These are phyloP conservation scores for Irpex lacteus DNA, from an alignment of 1,284 basidiomycete species.

Conservation along the genomic window DNA sequence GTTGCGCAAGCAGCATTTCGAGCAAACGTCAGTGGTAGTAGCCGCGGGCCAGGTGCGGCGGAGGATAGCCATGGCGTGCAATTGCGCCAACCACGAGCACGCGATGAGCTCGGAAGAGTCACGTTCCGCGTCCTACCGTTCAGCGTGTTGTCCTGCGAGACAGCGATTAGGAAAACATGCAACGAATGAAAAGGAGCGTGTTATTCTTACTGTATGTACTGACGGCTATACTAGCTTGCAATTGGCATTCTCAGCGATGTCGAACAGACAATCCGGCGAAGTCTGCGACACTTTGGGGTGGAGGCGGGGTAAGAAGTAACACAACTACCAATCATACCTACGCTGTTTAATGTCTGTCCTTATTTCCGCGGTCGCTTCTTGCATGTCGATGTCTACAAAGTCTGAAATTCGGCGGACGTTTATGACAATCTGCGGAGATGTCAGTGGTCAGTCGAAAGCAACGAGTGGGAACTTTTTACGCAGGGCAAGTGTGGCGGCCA, in stretches of 20 bases:
- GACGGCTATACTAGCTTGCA: neutral
- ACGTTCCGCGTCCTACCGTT: neutral
- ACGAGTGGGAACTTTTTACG: neutral
- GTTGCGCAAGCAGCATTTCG: slow-evolving; percentile 1
- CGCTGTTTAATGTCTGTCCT: neutral
- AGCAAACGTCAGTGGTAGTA: neutral
- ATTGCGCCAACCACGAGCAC: slow-evolving; percentile 14
- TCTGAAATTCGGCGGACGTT: neutral
- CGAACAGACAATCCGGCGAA: neutral
- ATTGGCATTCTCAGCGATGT: neutral
- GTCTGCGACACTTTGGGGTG: no score
- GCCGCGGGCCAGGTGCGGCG: neutral
- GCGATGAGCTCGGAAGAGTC: slow-evolving; percentile 10
- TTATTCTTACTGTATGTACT: neutral
- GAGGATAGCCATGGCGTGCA: slow-evolving; percentile 9
- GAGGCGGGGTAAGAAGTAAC: neutral
- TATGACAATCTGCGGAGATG: neutral
- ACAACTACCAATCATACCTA: neutral
- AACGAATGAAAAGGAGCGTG: neutral
- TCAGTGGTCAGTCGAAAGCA: neutral
- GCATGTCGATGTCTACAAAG: neutral
- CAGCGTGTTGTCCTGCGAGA: neutral
- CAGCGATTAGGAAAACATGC: neutral
- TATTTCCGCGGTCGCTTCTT: neutral
- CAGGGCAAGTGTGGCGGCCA: slow-evolving; percentile 1